Evolutionary conservation across 129 eudicot genomes (phyloP), one percentile per base, ranked within the genome.

Genomic region (Ambrosia artemisiifolia): DNA sequence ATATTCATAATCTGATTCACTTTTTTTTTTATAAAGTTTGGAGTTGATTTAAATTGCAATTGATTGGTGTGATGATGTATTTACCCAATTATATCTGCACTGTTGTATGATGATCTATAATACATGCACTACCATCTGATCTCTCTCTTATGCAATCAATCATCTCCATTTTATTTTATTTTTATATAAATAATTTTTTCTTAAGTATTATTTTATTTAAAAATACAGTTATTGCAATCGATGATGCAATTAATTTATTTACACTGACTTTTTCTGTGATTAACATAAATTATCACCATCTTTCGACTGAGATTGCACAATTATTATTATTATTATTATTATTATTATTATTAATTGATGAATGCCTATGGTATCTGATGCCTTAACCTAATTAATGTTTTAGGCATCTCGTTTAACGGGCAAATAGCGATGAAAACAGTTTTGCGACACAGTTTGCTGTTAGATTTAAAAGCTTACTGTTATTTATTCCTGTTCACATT

Each of bases 51-150:
- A 10, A 19, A 11, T 43, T 5, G 59, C 40, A 42, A 13, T 13
- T 24, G 59, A 44, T 72, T 17, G 76, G 34, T 3, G 48, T 72
- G 76, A 60, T 72, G 76, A 72, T 85, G 80, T 64, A 75, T 34
- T 67, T 44, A 70, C 74, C 79, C 79, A 75, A 47, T 75, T 50
- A 14, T 40, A 17, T 75, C 79, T 75, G 73, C 35, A 75, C 33
- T 40, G 46, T 75, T 24, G 28, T 33, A 80, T 86, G 93, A 87
- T 87, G 93, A 84, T 68, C 32, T 74, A 55, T 8, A 13, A 61
- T 79, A 70, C 96, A 89, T 89, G 96, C 96, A 90, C 88, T 80
- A 90, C 96, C 96, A 90, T 90, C 96, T 87, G 92, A 89, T 84
- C 96, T 72, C 66, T 72, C 66, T 79, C 66, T 63, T 16, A 36